Evolutionary conservation across 2,329 filamentous ascomycete species (phyloP).

Genomic region (Escovopsis sp.): DNA sequence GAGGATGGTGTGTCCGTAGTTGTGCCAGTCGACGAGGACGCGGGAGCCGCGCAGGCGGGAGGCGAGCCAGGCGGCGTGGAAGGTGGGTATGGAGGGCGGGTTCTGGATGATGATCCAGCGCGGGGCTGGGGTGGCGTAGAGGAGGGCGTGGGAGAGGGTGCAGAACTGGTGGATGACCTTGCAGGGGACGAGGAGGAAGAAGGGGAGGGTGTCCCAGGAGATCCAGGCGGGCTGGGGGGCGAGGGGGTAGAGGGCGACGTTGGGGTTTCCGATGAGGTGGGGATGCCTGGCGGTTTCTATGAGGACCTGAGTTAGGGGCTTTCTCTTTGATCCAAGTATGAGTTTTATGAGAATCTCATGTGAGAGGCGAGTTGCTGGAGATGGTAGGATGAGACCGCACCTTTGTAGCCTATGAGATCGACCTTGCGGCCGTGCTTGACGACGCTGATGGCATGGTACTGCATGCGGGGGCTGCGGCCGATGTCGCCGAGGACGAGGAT

Average conservation of each 20-base stretch:
- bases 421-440: conserved; percentile 68
- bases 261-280: conserved; percentile 51
- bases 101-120: conserved; percentile 90
- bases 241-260: conserved; percentile 58
- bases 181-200: conserved; percentile 61
- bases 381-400: conserved; percentile 24
- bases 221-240: conserved; percentile 50
- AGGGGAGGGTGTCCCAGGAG: conserved; percentile 54
- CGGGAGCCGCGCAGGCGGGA: conserved; percentile 65
- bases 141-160: conserved; percentile 54
- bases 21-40: conserved; percentile 94
- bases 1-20: conserved; percentile 92
- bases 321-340: no score
- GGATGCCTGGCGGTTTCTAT: conserved; percentile 68
- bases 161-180: conserved; percentile 76
- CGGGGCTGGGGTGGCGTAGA: conserved; percentile 57
- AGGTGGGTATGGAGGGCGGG: conserved; percentile 83
- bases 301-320: no score
- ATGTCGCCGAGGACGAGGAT: conserved; percentile 90
- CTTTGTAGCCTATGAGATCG: conserved; percentile 75
- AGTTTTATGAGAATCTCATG: background rate
- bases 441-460: conserved; percentile 91
- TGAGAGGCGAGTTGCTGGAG: background rate
- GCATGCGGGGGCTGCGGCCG: conserved; percentile 91
- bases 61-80: conserved; percentile 58